Evolutionary conservation across 2,329 filamentous ascomycete species (phyloP).

Genomic region (Neopestalotiopsis rosae): DNA sequence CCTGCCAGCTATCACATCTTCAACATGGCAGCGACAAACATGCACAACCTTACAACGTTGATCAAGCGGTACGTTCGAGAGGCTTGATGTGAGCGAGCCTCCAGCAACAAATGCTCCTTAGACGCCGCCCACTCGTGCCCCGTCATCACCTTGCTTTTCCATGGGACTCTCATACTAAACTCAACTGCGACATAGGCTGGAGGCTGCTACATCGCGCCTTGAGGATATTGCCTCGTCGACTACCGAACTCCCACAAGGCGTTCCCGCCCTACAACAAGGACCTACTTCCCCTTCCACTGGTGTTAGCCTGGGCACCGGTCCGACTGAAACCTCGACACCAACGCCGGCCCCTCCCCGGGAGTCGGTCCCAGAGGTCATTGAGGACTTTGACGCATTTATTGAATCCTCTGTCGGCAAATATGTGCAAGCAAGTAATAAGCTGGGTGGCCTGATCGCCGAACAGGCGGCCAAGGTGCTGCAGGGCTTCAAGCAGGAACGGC

Average conservation of each 20-base stretch:
- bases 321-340: conserved; percentile 35
- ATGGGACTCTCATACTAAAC: conserved; percentile 22
- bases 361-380: conserved; percentile 75
- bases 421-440: conserved; percentile 75
- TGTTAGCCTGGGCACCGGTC: conserved; percentile 47
- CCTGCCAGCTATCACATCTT: conserved; percentile 17
- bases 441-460: conserved; percentile 79
- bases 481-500: conserved; percentile 84
- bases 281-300: conserved; percentile 41
- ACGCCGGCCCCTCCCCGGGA: conserved; percentile 48
- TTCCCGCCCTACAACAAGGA: conserved; percentile 49
- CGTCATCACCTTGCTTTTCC: conserved; percentile 24
- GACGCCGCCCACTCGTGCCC: conserved; percentile 19
- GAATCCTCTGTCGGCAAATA: conserved; percentile 76
- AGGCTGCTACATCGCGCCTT: conserved; percentile 93
- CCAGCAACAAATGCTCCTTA: not conserved
- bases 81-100: not conserved
- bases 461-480: conserved; percentile 67
- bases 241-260: conserved; percentile 61
- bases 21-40: conserved; percentile 77
- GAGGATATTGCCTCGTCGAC: conserved; percentile 92
- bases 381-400: conserved; percentile 86
- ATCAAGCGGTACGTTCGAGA: conserved; percentile 84
- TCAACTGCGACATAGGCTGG: conserved; percentile 73
- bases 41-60: conserved; percentile 95